Evolutionary conservation across 2,329 filamentous ascomycete species (phyloP).

Genomic region (Colletotrichum chlorophyti): DNA sequence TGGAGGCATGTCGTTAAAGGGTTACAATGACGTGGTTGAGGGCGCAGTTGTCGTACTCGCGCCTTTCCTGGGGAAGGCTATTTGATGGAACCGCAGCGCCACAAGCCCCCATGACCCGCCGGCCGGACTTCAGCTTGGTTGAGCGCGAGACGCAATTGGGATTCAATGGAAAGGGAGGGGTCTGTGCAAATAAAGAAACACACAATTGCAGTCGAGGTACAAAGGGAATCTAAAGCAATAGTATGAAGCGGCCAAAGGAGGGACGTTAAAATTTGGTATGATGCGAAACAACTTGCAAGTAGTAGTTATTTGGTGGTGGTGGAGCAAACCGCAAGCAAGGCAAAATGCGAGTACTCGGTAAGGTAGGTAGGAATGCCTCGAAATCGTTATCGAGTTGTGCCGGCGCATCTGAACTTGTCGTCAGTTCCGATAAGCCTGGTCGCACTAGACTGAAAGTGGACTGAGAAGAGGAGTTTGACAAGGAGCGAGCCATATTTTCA

Average conservation of each 20-base stretch:
- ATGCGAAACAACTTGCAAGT: neutral
- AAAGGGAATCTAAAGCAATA: conserved; percentile 1
- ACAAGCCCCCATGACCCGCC: conserved; percentile 27
- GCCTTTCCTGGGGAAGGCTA: conserved; percentile 1
- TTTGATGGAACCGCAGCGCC: conserved; percentile 16
- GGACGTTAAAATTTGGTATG: conserved; percentile 9
- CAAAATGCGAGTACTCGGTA: neutral
- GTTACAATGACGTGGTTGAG: neutral
- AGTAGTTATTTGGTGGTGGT: too few species aligned
- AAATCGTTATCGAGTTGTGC: conserved; percentile 25
- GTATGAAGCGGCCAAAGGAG: conserved; percentile 7
- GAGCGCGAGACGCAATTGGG: conserved; percentile 6
- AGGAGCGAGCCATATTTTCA: conserved; percentile 1
- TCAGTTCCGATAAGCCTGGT: conserved; percentile 27
- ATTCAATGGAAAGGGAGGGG: neutral
- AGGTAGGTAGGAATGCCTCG: conserved; percentile 6
- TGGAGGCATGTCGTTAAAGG: conserved; percentile 29
- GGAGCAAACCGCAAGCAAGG: too few species aligned
- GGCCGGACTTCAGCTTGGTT: conserved; percentile 17
- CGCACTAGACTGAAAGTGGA: conserved; percentile 21
- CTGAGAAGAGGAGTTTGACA: conserved; percentile 27
- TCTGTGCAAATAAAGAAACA: conserved; percentile 22
- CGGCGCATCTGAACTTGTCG: conserved; percentile 24
- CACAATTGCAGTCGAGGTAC: conserved; percentile 6
- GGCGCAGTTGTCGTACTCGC: neutral